Evolutionary conservation across 176 grass and related monocot species (phyloP).

Genomic region (Raddia distichophylla): DNA sequence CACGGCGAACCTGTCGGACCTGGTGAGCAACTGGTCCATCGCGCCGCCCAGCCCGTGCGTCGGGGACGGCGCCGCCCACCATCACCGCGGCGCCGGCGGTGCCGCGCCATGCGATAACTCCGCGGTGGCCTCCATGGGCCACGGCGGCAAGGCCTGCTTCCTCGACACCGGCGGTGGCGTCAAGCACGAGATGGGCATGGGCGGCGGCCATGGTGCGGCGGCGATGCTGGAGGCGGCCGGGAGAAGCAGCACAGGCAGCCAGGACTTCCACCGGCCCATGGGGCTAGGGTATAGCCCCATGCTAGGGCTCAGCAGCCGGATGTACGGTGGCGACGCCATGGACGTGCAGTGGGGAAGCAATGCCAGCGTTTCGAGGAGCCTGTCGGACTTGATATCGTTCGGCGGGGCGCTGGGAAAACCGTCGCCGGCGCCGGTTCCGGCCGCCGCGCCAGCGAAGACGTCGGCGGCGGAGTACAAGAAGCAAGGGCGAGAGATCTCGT

Average conservation of each 20-base stretch:
- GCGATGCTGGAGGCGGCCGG: conserved; percentile 38
- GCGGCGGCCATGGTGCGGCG: conserved; percentile 14
- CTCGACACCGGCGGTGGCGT: conserved; percentile 33
- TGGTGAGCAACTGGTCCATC: conserved; percentile 89
- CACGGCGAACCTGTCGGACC: conserved; percentile 70
- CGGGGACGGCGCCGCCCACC: not conserved
- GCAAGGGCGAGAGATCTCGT: conserved; percentile 57
- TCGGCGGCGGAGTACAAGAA: conserved; percentile 57
- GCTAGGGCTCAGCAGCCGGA: conserved; percentile 57
- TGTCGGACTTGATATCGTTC: conserved; percentile 82
- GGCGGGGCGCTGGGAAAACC: conserved; percentile 40
- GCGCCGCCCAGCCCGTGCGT: conserved; percentile 65
- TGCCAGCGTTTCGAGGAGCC: conserved; percentile 56
- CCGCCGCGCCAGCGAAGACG: conserved; percentile 33
- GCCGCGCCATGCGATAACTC: conserved; percentile 34
- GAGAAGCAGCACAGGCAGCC: not conserved
- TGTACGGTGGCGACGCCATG: conserved; percentile 45
- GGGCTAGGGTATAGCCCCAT: conserved; percentile 51
- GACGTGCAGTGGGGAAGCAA: conserved; percentile 71
- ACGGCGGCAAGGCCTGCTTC: conserved; percentile 38
- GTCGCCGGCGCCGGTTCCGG: not conserved
- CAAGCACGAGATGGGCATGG: conserved; percentile 56
- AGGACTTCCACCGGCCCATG: conserved; percentile 40
- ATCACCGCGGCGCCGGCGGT: not conserved
- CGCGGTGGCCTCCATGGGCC: conserved; percentile 22